Percentiles rank a stretch among this genome's conserved stretches.
phyloP scores from a whole-genome alignment of 164 flowering plant species.

The Dillenia turbinata region DNA sequence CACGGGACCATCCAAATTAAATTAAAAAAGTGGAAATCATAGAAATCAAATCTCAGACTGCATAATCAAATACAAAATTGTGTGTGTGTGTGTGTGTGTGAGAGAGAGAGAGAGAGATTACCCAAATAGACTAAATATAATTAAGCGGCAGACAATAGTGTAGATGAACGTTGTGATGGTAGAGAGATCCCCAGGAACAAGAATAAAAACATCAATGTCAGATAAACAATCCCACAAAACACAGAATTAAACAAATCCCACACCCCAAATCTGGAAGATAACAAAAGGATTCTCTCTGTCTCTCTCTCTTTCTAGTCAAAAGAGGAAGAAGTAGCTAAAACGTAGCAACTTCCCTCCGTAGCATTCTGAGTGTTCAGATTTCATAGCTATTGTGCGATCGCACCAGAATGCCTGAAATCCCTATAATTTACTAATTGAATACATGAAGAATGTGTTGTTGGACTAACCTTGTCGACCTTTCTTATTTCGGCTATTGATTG shows the following conservation, averaged over 20 bases:
- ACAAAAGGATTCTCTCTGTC: background rate
- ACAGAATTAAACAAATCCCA: background rate
- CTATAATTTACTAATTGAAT: background rate
- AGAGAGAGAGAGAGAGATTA: constrained; percentile 25
- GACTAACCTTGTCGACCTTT: constrained; percentile 81
- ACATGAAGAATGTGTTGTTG: background rate
- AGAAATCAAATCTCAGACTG: background rate
- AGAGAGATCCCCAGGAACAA: constrained; percentile 20
- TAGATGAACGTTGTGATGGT: constrained; percentile 36
- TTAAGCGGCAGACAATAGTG: constrained; percentile 33
- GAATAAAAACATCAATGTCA: constrained; percentile 13
- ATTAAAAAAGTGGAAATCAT: background rate
- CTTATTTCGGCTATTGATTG: constrained; percentile 87
- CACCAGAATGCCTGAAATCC: too few relatives aligned
- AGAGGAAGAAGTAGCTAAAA: background rate
- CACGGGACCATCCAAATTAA: background rate
- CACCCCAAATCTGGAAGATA: background rate
- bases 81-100: background rate
- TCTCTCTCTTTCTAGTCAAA: background rate
- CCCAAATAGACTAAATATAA: constrained; percentile 67
- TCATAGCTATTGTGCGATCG: background rate
- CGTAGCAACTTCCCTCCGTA: background rate
- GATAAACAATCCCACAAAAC: constrained; percentile 5
- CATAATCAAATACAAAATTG: background rate
- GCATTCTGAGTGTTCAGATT: too few relatives aligned